Evolutionary conservation across 2,329 filamentous ascomycete species (phyloP).

Genomic region (Aciculosporium take): DNA sequence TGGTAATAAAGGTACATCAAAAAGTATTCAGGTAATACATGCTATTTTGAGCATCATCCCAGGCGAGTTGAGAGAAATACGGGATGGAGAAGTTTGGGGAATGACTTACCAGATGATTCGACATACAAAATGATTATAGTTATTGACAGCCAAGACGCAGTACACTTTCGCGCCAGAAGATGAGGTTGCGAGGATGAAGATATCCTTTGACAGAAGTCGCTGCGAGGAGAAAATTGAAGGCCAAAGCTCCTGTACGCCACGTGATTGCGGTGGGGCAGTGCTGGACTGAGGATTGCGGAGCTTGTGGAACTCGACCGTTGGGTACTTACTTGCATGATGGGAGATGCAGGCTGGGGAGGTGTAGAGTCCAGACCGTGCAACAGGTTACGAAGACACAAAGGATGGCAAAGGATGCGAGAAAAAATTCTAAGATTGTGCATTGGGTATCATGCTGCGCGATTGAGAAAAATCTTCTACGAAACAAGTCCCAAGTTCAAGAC

Average conservation of each 20-base stretch:
- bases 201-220: background rate
- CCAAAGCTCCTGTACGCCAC: background rate
- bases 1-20: slow-evolving; percentile 49
- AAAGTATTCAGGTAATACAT: slow-evolving; percentile 44
- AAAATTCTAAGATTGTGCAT: background rate
- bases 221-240: background rate
- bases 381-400: too few species aligned
- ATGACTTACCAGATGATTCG: slow-evolving; percentile 7
- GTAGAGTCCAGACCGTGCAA: too few species aligned
- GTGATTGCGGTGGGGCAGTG: background rate
- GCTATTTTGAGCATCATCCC: slow-evolving; percentile 41
- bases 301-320: too few species aligned
- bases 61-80: slow-evolving; percentile 8
- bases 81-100: slow-evolving; percentile 3
- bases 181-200: background rate
- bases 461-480: background rate
- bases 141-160: background rate
- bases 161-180: background rate
- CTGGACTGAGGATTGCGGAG: too few species aligned
- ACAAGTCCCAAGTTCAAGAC: slow-evolving; percentile 16
- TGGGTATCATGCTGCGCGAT: slow-evolving; percentile 8
- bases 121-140: background rate
- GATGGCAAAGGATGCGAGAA: background rate
- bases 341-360: background rate
- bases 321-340: too few species aligned